Conservation (phyloP, 31 red algal genomes). For the Odonthalia washingtoniensis region DNA sequence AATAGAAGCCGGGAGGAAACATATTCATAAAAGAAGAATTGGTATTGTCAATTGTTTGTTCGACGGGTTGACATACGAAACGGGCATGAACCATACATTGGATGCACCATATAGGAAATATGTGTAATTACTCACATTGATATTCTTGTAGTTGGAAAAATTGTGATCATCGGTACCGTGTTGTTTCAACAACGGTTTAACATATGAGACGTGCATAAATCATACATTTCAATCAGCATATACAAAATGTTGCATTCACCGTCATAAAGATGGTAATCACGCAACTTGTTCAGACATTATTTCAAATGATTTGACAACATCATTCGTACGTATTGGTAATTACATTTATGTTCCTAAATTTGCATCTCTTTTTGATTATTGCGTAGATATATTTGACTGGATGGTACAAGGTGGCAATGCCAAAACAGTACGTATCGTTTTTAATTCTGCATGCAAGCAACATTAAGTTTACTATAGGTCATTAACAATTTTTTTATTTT, state of each 20-base stretch:
- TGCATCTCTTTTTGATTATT: slow-evolving; percentile 72
- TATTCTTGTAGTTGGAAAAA: slow-evolving; percentile 64
- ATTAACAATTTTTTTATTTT: slow-evolving; percentile 62
- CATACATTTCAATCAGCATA: no score
- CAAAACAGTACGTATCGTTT: slow-evolving; percentile 59
- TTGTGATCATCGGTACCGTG: no score
- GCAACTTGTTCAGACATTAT: slow-evolving; percentile 58
- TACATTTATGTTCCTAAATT: slow-evolving; percentile 70
- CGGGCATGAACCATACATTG: slow-evolving; percentile 27
- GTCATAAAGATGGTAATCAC: slow-evolving; percentile 47
- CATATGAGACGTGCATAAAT: no score
- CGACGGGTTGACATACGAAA: no score
- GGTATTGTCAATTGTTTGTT: slow-evolving; percentile 73
- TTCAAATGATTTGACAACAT: no score
- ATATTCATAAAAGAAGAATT: slow-evolving; percentile 66
- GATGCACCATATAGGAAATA: slow-evolving; percentile 63
- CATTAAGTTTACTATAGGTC: slow-evolving; percentile 68
- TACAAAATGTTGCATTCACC: slow-evolving; percentile 61
- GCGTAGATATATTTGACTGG: slow-evolving; percentile 62
- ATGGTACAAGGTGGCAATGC: slow-evolving; percentile 43
- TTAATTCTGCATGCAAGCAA: slow-evolving; percentile 68
- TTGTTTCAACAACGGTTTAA: no score
- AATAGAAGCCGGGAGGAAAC: slow-evolving; percentile 54
- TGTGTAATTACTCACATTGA: slow-evolving; percentile 49
- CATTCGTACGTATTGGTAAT: slow-evolving; percentile 55